Evolutionary conservation across 371 early-diverging fungal species (phyloP).

Genomic region (Nosema granulosis): DNA sequence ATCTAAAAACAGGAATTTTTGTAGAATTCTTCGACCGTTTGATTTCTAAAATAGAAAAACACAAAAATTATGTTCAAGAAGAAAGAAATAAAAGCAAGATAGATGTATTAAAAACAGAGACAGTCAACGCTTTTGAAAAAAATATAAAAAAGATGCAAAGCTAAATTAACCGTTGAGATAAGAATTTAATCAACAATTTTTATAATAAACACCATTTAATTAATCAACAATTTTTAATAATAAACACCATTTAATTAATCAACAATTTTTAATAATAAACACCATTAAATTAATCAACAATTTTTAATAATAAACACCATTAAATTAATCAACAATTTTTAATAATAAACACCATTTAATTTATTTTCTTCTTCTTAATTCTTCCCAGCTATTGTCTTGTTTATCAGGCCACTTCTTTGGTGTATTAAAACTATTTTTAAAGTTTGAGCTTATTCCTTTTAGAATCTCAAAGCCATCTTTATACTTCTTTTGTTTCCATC

Average conservation of each 20-base stretch:
- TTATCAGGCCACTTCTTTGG: background rate
- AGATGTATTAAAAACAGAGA: conserved; percentile 14
- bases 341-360: too few relatives aligned
- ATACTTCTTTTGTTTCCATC: background rate
- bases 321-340: too few relatives aligned
- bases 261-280: too few relatives aligned
- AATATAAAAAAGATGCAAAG: conserved; percentile 14
- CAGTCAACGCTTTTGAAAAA: conserved; percentile 18
- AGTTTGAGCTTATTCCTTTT: background rate
- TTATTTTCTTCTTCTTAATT: too few relatives aligned
- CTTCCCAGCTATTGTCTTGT: too few relatives aligned
- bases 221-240: too few relatives aligned
- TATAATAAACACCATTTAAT: too few relatives aligned
- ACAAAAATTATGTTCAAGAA: conserved; percentile 28
- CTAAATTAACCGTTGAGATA: too few relatives aligned
- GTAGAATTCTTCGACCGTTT: conserved; percentile 24
- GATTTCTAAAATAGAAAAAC: conserved; percentile 4
- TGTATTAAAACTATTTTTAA: background rate
- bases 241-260: too few relatives aligned
- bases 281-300: too few relatives aligned
- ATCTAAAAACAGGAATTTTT: conserved; percentile 28
- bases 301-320: too few relatives aligned
- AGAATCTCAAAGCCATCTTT: background rate
- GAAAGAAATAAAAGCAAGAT: conserved; percentile 29
- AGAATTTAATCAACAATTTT: background rate